Evolutionary conservation across 1,139 yeast species (phyloP).

Genomic region (Suhomyces maxii): DNA sequence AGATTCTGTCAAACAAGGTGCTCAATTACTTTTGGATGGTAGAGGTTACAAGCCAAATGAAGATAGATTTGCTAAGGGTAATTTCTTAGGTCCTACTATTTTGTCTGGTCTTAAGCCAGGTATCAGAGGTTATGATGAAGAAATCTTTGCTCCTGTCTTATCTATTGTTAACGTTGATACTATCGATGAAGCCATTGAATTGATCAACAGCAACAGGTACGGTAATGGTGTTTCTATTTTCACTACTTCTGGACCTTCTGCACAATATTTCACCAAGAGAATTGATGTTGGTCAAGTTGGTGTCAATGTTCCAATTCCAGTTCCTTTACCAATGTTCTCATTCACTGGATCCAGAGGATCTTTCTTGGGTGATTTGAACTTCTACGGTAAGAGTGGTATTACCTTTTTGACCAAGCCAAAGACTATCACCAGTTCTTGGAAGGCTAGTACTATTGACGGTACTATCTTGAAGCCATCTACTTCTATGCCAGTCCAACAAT

Average conservation of each 20-base stretch:
- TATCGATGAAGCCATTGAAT: slow-evolving; percentile 68
- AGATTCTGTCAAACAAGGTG: slow-evolving; percentile 59
- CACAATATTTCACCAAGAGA: slow-evolving; percentile 68
- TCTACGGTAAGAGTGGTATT: slow-evolving; percentile 75
- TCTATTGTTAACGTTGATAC: slow-evolving; percentile 64
- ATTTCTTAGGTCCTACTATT: slow-evolving; percentile 74
- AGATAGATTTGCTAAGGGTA: slow-evolving; percentile 55
- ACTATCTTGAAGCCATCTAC: slow-evolving; percentile 53
- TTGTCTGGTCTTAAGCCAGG: slow-evolving; percentile 65
- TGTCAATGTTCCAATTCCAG: slow-evolving; percentile 81
- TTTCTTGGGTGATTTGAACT: slow-evolving; percentile 76
- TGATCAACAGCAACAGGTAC: slow-evolving; percentile 64
- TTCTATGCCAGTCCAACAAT: slow-evolving; percentile 65
- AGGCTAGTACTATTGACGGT: slow-evolving; percentile 52
- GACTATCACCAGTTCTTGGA: slow-evolving; percentile 75
- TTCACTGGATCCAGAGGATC: slow-evolving; percentile 80
- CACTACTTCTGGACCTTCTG: slow-evolving; percentile 68
- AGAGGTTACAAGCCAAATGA: slow-evolving; percentile 52
- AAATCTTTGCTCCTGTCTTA: slow-evolving; percentile 76
- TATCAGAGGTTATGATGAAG: slow-evolving; percentile 72
- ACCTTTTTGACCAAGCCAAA: slow-evolving; percentile 74
- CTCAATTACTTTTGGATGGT: slow-evolving; percentile 64
- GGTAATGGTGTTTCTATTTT: slow-evolving; percentile 77
- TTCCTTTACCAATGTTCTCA: slow-evolving; percentile 79
- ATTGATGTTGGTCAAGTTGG: slow-evolving; percentile 81